Percentiles rank a stretch among this genome's conserved stretches.
Conservation (phyloP, 2,329 filamentous ascomycete species). For the Pseudogymnoascus sp. region DNA sequence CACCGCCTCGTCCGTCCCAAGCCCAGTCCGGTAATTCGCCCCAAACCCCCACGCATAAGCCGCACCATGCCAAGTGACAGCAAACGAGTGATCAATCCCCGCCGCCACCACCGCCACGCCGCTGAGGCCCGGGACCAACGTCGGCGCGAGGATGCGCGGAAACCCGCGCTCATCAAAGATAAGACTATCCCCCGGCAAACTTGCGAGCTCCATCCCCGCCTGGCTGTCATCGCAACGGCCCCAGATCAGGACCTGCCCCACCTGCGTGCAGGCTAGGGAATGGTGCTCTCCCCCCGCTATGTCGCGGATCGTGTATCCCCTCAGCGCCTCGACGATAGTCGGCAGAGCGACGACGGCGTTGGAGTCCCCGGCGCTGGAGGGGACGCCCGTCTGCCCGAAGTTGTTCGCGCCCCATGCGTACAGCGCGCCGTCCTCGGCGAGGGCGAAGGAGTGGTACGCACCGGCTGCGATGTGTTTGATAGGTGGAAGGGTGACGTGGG, state of each 20-base stretch:
- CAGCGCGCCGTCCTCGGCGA: constrained; percentile 58
- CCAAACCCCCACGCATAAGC: constrained; percentile 76
- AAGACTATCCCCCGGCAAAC: constrained; percentile 48
- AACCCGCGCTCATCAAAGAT: constrained; percentile 55
- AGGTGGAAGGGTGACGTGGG: constrained; percentile 26
- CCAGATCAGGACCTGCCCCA: constrained; percentile 52
- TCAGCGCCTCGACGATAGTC: constrained; percentile 55
- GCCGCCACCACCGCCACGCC: constrained; percentile 49
- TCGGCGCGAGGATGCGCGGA: constrained; percentile 65
- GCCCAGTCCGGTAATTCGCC: constrained; percentile 71
- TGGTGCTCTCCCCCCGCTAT: constrained; percentile 71
- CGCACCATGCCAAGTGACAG: constrained; percentile 58
- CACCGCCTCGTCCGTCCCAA: constrained; percentile 68
- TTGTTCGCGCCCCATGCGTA: constrained; percentile 84
- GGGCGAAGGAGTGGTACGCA: constrained; percentile 73
- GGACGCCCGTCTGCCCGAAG: constrained; percentile 69
- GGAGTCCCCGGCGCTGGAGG: constrained; percentile 53
- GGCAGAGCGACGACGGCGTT: constrained; percentile 64
- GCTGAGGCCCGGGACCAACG: constrained; percentile 47
- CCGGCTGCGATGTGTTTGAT: constrained; percentile 44
- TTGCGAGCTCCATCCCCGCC: constrained; percentile 47
- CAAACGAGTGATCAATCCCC: constrained; percentile 66
- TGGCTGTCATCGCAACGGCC: constrained; percentile 48
- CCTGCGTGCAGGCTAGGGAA: constrained; percentile 52
- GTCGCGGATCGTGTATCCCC: constrained; percentile 51